Conservation (phyloP, 441 rosid species). For the Lepidium campestre region DNA sequence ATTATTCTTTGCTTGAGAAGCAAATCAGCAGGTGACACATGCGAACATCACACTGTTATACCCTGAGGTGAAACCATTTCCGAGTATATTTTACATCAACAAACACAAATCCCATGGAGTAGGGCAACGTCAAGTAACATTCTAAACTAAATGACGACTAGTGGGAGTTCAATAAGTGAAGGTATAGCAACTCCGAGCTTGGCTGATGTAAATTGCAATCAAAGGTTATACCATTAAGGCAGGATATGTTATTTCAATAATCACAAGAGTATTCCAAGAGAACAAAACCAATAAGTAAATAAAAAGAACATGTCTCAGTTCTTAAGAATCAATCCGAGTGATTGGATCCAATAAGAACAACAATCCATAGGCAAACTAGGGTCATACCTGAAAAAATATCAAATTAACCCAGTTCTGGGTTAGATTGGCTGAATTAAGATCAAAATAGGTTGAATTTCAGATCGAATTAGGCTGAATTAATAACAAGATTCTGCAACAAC, state of each 20-base stretch:
- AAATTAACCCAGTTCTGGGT: neutral
- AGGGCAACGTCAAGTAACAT: neutral
- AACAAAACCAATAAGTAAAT: neutral
- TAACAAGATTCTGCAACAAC: neutral
- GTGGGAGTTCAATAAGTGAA: neutral
- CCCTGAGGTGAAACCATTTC: neutral
- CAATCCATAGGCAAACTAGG: neutral
- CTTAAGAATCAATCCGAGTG: neutral
- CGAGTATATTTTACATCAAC: neutral
- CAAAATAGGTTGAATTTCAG: neutral
- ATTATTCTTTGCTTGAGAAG: neutral
- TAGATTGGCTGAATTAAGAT: neutral
- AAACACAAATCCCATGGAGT: neutral
- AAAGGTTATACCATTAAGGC: neutral
- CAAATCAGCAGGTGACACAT: neutral
- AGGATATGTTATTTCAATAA: neutral
- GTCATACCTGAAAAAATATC: conserved; percentile 5
- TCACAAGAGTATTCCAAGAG: neutral
- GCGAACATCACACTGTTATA: neutral
- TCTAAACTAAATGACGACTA: neutral
- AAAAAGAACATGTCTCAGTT: neutral
- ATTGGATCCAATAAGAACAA: conserved; percentile 10
- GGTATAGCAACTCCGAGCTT: neutral
- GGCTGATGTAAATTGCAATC: neutral
- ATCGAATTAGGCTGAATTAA: neutral